Percentiles rank a stretch among this genome's conserved stretches.
Conservation (phyloP, 2,329 filamentous ascomycete genomes). For the Aspergillus brunneoviolaceus region DNA sequence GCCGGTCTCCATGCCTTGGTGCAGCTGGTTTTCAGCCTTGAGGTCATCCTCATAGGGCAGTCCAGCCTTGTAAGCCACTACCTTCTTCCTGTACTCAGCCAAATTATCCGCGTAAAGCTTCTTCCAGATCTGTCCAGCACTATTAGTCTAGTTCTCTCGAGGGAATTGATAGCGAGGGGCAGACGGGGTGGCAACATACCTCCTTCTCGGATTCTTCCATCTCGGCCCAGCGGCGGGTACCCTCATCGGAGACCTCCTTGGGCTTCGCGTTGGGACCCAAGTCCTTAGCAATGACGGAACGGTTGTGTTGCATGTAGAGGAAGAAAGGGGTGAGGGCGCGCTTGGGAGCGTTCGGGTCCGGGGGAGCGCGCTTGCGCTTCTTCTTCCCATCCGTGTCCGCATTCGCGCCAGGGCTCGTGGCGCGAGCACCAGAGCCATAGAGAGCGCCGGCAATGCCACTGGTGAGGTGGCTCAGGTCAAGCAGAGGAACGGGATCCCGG, state of each 20-base stretch:
- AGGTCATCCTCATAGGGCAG: conserved; percentile 46
- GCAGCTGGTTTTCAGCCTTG: conserved; percentile 43
- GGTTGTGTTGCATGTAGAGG: conserved; percentile 86
- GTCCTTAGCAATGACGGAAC: conserved; percentile 76
- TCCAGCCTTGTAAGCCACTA: conserved; percentile 58
- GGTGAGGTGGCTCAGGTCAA: conserved; percentile 49
- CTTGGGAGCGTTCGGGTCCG: conserved; percentile 93
- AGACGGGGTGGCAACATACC: conserved; percentile 42
- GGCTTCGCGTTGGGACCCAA: conserved; percentile 74
- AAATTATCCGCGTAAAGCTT: conserved; percentile 59
- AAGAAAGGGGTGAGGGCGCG: conserved; percentile 92
- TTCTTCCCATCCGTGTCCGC: conserved; percentile 67
- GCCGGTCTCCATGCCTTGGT: conserved; percentile 41
- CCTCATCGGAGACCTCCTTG: conserved; percentile 83
- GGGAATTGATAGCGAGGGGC: background rate
- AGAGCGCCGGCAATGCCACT: conserved; percentile 45
- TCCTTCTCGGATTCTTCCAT: conserved; percentile 74
- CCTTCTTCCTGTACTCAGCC: conserved; percentile 56
- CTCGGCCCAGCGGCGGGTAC: conserved; percentile 78
- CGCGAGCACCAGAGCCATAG: conserved; percentile 43
- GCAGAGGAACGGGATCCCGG: conserved; percentile 52
- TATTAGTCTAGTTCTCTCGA: conserved; percentile 1
- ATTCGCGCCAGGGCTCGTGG: conserved; percentile 37
- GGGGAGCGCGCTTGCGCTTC: conserved; percentile 83
- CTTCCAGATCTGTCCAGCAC: conserved; percentile 51